Conservation (phyloP, 2,329 filamentous ascomycete genomes). For the Claviceps humidiphila region DNA sequence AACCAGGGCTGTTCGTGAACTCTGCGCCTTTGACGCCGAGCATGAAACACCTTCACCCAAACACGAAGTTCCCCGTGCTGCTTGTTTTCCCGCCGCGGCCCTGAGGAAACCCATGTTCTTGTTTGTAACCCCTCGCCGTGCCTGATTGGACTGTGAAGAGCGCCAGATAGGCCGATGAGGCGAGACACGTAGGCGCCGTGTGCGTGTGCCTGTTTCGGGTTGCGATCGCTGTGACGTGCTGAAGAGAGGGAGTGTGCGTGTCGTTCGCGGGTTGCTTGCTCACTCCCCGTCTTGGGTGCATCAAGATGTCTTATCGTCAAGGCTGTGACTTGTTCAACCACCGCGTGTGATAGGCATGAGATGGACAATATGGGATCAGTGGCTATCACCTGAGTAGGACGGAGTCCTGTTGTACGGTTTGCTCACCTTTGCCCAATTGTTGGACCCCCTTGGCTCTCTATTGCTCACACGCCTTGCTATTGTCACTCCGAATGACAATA, state of each 20-base stretch:
- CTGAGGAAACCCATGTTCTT: neutral
- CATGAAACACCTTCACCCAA: constrained; percentile 3
- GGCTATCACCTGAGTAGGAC: neutral
- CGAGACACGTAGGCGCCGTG: neutral
- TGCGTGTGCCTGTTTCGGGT: neutral
- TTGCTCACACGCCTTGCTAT: neutral
- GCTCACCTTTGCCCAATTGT: neutral
- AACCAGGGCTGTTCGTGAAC: neutral
- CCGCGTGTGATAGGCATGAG: neutral
- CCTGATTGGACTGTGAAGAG: neutral
- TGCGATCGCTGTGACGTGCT: neutral
- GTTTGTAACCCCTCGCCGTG: neutral
- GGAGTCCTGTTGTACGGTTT: neutral
- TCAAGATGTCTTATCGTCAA: neutral
- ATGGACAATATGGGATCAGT: constrained; percentile 1
- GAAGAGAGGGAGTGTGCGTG: neutral
- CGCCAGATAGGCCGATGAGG: neutral
- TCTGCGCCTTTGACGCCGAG: neutral
- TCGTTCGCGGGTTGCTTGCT: constrained; percentile 1
- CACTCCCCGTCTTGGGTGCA: neutral
- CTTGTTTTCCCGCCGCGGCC: no score
- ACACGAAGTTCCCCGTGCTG: neutral
- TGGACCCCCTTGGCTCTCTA: no score
- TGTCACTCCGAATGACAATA: constrained; percentile 2
- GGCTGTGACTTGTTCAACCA: neutral